These are phyloP conservation scores for Microbotryum lychnidis-dioicae DNA, from an alignment of 1,284 basidiomycete genomes.

Conservation along the genomic window DNA sequence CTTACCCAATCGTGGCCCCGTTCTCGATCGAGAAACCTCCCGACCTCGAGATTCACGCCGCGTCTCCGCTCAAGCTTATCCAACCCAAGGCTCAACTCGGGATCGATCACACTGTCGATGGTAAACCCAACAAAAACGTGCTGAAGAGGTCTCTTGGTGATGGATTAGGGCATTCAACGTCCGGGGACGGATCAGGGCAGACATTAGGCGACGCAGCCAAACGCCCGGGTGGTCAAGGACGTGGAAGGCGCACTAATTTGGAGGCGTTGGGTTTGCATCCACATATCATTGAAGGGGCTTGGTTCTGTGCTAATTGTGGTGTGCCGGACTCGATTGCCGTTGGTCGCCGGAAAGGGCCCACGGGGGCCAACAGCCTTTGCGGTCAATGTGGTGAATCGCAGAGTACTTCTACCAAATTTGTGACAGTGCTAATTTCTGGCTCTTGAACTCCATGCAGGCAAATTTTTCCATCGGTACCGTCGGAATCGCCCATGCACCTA, in stretches of 20 bases:
- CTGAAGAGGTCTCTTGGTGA: not conserved
- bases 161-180: not conserved
- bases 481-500: constrained; percentile 64
- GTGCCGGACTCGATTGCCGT: constrained; percentile 75
- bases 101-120: not conserved
- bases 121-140: constrained; percentile 1
- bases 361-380: constrained; percentile 85
- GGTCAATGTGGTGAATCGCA: constrained; percentile 72
- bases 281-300: constrained; percentile 70
- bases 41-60: constrained; percentile 7
- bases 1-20: constrained; percentile 49
- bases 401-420: too few relatives aligned
- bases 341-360: constrained; percentile 74
- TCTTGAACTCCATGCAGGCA: constrained; percentile 48
- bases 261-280: constrained; percentile 46
- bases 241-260: not conserved
- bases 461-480: constrained; percentile 73
- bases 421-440: not conserved
- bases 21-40: constrained; percentile 9
- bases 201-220: not conserved
- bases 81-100: not conserved
- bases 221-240: constrained; percentile 1
- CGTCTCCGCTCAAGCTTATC: constrained; percentile 14
- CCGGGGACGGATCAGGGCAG: not conserved
- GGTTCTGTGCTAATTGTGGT: constrained; percentile 84